Evolutionary conservation across 1,139 yeast genomes (phyloP).

Genomic region (Diutina ranongensis): DNA sequence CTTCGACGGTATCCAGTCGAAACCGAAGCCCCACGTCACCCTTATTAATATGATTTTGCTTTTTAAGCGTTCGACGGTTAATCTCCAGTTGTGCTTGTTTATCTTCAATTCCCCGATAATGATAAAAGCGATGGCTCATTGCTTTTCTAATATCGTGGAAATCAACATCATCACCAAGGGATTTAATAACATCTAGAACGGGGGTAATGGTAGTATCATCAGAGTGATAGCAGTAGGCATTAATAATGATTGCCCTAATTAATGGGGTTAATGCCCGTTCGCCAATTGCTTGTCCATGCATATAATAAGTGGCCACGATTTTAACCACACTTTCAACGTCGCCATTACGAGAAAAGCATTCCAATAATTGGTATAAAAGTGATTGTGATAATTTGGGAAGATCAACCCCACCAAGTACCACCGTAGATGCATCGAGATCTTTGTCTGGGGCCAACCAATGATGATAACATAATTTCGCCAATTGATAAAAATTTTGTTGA

Average conservation of each 20-base stretch:
- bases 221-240: slow-evolving; percentile 24
- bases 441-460: background rate
- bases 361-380: slow-evolving; percentile 18
- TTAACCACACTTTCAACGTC: slow-evolving; percentile 25
- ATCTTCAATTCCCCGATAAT: background rate
- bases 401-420: background rate
- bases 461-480: background rate
- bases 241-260: slow-evolving; percentile 22
- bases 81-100: background rate
- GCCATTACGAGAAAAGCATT: slow-evolving; percentile 24
- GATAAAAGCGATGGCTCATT: background rate
- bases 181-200: background rate
- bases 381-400: slow-evolving; percentile 6
- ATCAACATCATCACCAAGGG: background rate
- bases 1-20: background rate
- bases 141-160: background rate
- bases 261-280: slow-evolving; percentile 24
- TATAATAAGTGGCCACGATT: slow-evolving; percentile 26
- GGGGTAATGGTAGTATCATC: background rate
- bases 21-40: background rate
- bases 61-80: background rate
- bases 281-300: slow-evolving; percentile 23
- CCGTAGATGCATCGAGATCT: background rate
- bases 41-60: background rate
- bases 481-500: background rate